These are phyloP conservation scores for Pythium rhizo-oryzae DNA, from an alignment of 352 stramenopile species.

Conservation along the genomic window DNA sequence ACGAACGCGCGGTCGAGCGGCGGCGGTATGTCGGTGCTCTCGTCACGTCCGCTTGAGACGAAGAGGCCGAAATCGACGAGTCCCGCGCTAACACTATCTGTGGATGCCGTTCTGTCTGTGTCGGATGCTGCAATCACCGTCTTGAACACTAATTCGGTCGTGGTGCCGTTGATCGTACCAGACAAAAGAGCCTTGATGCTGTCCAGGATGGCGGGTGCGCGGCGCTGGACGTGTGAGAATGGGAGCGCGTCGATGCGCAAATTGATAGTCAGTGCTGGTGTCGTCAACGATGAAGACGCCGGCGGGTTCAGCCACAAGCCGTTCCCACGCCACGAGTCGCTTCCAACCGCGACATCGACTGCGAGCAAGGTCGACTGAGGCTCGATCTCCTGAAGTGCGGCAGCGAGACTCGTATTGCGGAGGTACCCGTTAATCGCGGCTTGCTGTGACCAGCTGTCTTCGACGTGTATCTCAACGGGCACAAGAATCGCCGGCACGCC, in stretches of 20 bases:
- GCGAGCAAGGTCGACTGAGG: slow-evolving; percentile 32
- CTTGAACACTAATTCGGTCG: background rate
- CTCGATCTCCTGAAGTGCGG: slow-evolving; percentile 19
- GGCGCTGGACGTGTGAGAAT: slow-evolving; percentile 6
- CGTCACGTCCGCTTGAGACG: background rate
- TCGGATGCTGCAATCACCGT: background rate
- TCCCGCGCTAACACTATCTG: background rate
- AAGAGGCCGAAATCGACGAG: background rate
- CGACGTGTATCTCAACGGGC: slow-evolving; percentile 34
- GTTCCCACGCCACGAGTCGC: background rate
- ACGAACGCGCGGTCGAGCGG: slow-evolving; percentile 14
- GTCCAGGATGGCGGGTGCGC: slow-evolving; percentile 21
- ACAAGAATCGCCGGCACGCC: slow-evolving; percentile 14
- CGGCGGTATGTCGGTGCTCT: background rate
- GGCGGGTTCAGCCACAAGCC: background rate
- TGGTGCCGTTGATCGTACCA: background rate
- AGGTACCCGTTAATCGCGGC: slow-evolving; percentile 23
- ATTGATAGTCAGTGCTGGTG: background rate
- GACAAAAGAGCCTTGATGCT: background rate
- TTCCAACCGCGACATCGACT: slow-evolving; percentile 4
- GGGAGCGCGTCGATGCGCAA: slow-evolving; percentile 6
- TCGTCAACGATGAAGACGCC: background rate
- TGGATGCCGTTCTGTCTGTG: background rate
- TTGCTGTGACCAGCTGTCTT: slow-evolving; percentile 13
- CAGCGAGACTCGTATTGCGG: slow-evolving; percentile 27